A percentile compares a stretch with the other conserved stretches of the same genome.
Evolutionary conservation across 2,329 filamentous ascomycete genomes (phyloP).

Genomic region (Penicillium sclerotiorum): DNA sequence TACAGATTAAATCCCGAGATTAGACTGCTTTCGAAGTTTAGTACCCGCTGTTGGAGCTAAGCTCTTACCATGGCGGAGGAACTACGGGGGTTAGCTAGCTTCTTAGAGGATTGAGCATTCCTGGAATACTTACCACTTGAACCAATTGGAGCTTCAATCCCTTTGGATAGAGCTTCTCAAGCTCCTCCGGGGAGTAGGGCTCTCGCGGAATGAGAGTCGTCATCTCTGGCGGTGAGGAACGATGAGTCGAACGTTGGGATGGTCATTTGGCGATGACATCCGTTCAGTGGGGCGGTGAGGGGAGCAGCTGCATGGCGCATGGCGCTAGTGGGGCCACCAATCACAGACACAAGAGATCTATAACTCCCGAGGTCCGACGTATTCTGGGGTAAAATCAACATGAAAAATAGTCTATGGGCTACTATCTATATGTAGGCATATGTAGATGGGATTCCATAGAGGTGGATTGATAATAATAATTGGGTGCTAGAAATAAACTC

Average conservation of each 20-base stretch:
- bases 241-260: constrained; percentile 14
- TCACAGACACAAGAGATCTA: neutral
- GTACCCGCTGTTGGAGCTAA: neutral
- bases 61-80: constrained; percentile 72
- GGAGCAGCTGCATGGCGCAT: neutral
- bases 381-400: too few relatives aligned
- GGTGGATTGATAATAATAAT: too few relatives aligned
- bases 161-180: constrained; percentile 77
- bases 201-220: constrained; percentile 73
- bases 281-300: constrained; percentile 21
- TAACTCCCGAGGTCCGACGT: too few relatives aligned
- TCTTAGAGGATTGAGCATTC: neutral
- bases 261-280: constrained; percentile 10
- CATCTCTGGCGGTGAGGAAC: constrained; percentile 60
- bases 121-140: constrained; percentile 64
- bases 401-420: too few relatives aligned
- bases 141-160: constrained; percentile 82
- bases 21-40: constrained; percentile 2
- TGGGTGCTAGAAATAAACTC: too few relatives aligned
- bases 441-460: too few relatives aligned
- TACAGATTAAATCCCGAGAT: constrained; percentile 1
- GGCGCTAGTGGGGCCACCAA: neutral
- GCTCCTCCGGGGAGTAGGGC: constrained; percentile 79
- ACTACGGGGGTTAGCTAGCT: constrained; percentile 37
- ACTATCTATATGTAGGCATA: too few relatives aligned